Conservation (phyloP, 495 filamentous ascomycete species). For the Aspergillus hancockii region DNA sequence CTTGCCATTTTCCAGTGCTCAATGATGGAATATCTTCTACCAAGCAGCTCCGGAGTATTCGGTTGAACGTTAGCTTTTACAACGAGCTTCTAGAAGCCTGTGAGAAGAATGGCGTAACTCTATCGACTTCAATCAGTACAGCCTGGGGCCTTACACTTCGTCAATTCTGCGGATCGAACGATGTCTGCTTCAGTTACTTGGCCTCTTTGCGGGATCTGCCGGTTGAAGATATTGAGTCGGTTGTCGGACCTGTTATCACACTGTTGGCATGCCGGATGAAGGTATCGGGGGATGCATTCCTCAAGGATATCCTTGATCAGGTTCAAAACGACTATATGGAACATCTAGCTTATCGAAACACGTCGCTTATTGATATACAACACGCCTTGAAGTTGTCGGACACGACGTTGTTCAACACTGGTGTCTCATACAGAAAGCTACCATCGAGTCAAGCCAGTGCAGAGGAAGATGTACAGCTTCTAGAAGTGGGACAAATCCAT, state of each 20-base stretch:
- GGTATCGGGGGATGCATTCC: constrained; percentile 22
- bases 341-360: constrained; percentile 47
- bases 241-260: constrained; percentile 56
- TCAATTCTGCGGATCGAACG: constrained; percentile 47
- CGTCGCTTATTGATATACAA: constrained; percentile 56
- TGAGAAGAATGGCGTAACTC: constrained; percentile 47
- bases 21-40: constrained; percentile 29
- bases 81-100: constrained; percentile 42
- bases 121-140: constrained; percentile 53
- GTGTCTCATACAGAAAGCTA: constrained; percentile 46
- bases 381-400: constrained; percentile 36
- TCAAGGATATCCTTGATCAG: constrained; percentile 35
- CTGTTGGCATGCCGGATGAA: constrained; percentile 54
- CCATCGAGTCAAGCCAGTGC: constrained; percentile 24
- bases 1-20: constrained; percentile 53
- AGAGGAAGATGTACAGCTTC: constrained; percentile 36
- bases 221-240: constrained; percentile 44
- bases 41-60: constrained; percentile 35
- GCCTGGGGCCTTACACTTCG: constrained; percentile 56
- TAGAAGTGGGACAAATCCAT: constrained; percentile 44
- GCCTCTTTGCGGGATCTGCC: constrained; percentile 52
- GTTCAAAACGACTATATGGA: constrained; percentile 55
- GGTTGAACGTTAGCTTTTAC: constrained; percentile 33
- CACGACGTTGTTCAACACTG: constrained; percentile 41
- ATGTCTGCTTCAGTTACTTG: constrained; percentile 57